phyloP scores from a whole-genome alignment of 306 rosid species.

The Prunus mume region DNA sequence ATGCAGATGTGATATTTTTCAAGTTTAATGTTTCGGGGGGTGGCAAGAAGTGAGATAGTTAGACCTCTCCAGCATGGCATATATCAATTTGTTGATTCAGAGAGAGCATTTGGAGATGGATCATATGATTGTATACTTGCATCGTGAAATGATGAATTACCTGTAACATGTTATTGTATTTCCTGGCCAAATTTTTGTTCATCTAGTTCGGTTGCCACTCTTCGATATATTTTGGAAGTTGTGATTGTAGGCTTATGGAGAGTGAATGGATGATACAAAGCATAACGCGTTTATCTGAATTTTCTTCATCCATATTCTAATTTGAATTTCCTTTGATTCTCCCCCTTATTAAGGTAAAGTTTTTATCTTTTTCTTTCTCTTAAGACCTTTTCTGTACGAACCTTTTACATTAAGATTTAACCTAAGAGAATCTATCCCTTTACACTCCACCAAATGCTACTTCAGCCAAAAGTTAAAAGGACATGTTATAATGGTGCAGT shows the following conservation, averaged over 20 bases:
- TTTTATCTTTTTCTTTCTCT: no score
- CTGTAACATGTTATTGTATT: background rate
- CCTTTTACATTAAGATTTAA: no score
- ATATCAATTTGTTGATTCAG: background rate
- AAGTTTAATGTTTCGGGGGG: slow-evolving; percentile 98
- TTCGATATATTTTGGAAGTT: background rate
- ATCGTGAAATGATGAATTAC: background rate
- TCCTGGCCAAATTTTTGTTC: background rate
- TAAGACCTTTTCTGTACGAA: no score
- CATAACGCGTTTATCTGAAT: background rate
- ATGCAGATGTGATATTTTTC: slow-evolving; percentile 86
- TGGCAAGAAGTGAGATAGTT: slow-evolving; percentile 72
- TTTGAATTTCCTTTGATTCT: background rate
- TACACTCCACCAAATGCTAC: no score
- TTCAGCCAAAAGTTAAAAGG: no score
- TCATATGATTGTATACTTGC: slow-evolving; percentile 18
- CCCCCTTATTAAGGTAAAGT: no score
- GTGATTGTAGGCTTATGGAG: background rate
- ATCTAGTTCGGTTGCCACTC: slow-evolving; percentile 2
- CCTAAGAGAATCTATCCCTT: no score
- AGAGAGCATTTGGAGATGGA: background rate
- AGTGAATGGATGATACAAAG: slow-evolving; percentile 12
- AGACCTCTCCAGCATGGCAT: background rate
- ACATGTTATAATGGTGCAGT: background rate
- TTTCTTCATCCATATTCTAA: background rate